Evolutionary conservation across 1,284 basidiomycete genomes (phyloP), one percentile per base, ranked within the genome.

Genomic region (Ganoderma sinense): DNA sequence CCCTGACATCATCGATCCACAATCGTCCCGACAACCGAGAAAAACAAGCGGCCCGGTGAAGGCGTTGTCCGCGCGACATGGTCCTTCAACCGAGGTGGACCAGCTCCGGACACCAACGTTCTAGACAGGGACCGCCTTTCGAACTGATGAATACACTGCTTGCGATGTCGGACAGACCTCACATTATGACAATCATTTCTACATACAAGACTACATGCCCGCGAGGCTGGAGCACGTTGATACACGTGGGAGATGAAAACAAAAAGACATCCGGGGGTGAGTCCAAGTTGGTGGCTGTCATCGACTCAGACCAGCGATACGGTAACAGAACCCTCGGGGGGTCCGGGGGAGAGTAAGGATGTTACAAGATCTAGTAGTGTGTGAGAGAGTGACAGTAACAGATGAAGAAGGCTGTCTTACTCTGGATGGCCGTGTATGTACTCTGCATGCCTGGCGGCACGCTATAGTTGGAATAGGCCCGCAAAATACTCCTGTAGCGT

Each of bases 381-480:
- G 11, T 31, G 53, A 31, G 53, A 55, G 14, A 1, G 26, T 31
- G 5, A 4, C 11, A 7, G 29, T 16, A 5, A 31, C 29, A 18
- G 26, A 29, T 55, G 4, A 7, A 13, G 10, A 55, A 16, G 5
- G 11, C 13, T 11, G 53, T 4, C 53, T 55, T 55, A 55, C 53
- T 31, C 14, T 31, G 26, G 16, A 55, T 31, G 6, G 31, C 31
- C 29, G 55, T n/a, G 55, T 56, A 56, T 2, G 29, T 51, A 65
- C 13, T 56, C 60, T 4, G 72, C 71, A 60, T 20, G 55, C 20
- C 73, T 2, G 55, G 31, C 31, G 55, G 55, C 31, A 56, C 20
- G 55, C 20, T 56, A 16, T 20, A 39, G 16, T 8, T 62, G 10
- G 23, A 26, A 16, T 56, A 56, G 8, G 33, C 55, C 18, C 55